Base-by-base conservation (phyloP, 805 yeast genomes). In the Ogataea degrootiae region DNA sequence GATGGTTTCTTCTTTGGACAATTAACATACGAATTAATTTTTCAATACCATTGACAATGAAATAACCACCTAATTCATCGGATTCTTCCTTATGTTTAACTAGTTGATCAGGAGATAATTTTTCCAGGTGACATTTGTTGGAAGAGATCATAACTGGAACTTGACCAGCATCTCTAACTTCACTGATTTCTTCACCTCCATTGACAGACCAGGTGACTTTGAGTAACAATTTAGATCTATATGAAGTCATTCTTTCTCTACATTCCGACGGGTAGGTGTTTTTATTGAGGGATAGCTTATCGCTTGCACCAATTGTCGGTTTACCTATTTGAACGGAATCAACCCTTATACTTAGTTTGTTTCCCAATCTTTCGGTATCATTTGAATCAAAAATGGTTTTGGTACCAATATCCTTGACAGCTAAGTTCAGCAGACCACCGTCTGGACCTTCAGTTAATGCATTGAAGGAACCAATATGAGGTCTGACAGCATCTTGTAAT, bases 41-140 rank as follows among this genome's bases (percentile, higher is more conserved):
- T 69, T 94, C 99, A 58, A 92, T 91, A 75, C 99, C 99, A 65
- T 92, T 92, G 51, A 92, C 91, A 57, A 90, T 80, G 68, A 94
- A 94, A 68, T 94, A 94, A 37, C 99, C 99, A 54, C 99, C 99
- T 51, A 90, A 72, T 65, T 94, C 99, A 66, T 94, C 99, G 37
- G 88, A 79, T 68, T 94, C 99, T 69, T 94, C 99, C 63, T 83
- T 84, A 50, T 72, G 74, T 21, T 76, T 70, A 8, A 92, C 95
- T 56, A 94, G 73, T 57, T 92, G 85, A 36, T 79, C 74, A 12
- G 99, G 98, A 0, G 95, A 78, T 68, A 90, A 63, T 48, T 82
- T 84, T 60, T 87, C 87, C 51, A 94, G 74, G 65, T 94, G 97
- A 67, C 99, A 94, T 69, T 96, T 78, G 67, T 91, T 94, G 37